Conservation (phyloP, 1,139 yeast species). For the Lizanozyma gosingica region DNA sequence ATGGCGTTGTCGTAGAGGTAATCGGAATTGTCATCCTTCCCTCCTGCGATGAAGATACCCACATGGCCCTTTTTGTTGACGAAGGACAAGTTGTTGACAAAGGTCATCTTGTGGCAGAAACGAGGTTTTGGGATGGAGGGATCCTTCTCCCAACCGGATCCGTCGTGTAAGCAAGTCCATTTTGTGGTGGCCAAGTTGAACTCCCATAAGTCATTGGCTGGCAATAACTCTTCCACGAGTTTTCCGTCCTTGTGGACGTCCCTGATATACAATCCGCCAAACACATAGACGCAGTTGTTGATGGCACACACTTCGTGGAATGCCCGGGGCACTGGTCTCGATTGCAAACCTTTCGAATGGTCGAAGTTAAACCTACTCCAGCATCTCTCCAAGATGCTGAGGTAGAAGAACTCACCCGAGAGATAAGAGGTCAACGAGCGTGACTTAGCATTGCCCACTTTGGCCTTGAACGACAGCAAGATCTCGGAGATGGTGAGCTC, state of each 20-base stretch:
- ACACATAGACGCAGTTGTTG: constrained; percentile 43
- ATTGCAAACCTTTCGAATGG: constrained; percentile 6
- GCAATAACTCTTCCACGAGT: constrained; percentile 24
- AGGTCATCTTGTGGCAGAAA: constrained; percentile 45
- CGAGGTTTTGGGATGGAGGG: constrained; percentile 31
- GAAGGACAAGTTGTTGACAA: constrained; percentile 30
- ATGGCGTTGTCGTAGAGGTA: constrained; percentile 36
- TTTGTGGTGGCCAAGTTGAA: constrained; percentile 40
- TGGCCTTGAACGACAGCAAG: constrained; percentile 18
- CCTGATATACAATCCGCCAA: constrained; percentile 48
- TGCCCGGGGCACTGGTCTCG: constrained; percentile 44
- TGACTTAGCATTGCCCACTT: constrained; percentile 18
- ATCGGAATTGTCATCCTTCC: constrained; percentile 37
- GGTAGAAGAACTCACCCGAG: constrained; percentile 47
- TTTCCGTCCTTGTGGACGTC: constrained; percentile 9
- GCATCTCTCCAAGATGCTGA: constrained; percentile 45
- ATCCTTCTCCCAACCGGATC: constrained; percentile 15
- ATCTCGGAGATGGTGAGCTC: constrained; percentile 26
- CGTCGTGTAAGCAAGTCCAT: constrained; percentile 47
- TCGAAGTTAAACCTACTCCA: constrained; percentile 39
- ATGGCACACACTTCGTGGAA: constrained; percentile 48
- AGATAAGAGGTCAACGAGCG: constrained; percentile 34
- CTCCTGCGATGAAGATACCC: constrained; percentile 56
- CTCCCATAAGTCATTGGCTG: constrained; percentile 61
- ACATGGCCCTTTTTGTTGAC: constrained; percentile 39